phyloP scores from a whole-genome alignment of 2,329 filamentous ascomycete species.

The Aspergillus floridensis region DNA sequence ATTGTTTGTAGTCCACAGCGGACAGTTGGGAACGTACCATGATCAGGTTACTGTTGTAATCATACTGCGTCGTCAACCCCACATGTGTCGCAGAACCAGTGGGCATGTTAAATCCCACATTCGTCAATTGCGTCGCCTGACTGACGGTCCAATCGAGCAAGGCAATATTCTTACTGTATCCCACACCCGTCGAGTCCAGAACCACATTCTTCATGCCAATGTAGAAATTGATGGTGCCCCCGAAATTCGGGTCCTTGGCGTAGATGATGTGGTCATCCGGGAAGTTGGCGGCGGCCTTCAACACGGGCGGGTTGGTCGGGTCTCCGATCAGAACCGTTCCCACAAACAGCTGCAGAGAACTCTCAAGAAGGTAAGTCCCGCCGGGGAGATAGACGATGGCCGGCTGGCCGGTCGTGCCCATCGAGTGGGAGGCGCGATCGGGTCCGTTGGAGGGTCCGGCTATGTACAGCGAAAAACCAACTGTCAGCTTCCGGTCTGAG shows the following conservation, averaged over 20 bases:
- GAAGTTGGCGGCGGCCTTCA: constrained; percentile 55
- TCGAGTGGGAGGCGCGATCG: constrained; percentile 21
- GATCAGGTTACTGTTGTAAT: constrained; percentile 29
- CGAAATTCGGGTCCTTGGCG: constrained; percentile 38
- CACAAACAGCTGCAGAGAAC: constrained; percentile 27
- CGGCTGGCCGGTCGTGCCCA: constrained; percentile 32
- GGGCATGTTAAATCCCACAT: constrained; percentile 41
- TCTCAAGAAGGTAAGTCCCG: constrained; percentile 29
- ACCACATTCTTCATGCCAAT: constrained; percentile 40
- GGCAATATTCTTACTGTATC: constrained; percentile 26
- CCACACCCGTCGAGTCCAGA: constrained; percentile 35
- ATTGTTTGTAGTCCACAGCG: not conserved
- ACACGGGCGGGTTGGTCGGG: constrained; percentile 46
- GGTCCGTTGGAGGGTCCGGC: constrained; percentile 26
- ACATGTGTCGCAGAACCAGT: constrained; percentile 29
- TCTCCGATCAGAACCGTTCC: constrained; percentile 41
- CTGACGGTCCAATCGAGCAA: constrained; percentile 41
- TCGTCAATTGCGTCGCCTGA: constrained; percentile 39
- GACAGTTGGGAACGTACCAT: constrained; percentile 23
- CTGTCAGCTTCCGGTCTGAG: not conserved
- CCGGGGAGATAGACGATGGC: constrained; percentile 32
- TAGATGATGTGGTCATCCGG: constrained; percentile 56
- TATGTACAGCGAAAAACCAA: not conserved
- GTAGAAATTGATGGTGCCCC: constrained; percentile 36
- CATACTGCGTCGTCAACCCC: constrained; percentile 32